Base-by-base conservation (phyloP, 768 basidiomycete species). In the Russula vinacea region DNA sequence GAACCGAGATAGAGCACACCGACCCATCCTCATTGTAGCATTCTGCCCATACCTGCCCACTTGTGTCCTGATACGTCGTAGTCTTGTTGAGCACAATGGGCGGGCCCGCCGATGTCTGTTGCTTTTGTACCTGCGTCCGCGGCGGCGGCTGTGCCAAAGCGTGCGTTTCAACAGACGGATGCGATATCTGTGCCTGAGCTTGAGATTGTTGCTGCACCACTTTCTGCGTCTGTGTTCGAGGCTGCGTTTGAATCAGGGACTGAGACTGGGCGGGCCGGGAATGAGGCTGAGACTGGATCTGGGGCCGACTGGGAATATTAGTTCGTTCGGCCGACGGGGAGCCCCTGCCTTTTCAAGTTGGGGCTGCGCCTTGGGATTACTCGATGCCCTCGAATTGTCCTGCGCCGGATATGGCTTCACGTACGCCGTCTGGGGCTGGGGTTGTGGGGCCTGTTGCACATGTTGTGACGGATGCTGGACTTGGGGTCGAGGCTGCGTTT, bases 31-130 rank as follows among this genome's bases (percentile, higher is more conserved):
- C 83, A 0, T 86, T 85, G 71, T 93, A 93, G 74, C 93, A 94
- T 68, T 85, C 82, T 7, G 89, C 91, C 91, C 91, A 93, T 0
- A 88, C 89, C 71, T 92, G 90, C 24, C 87, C 90, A 66, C 90
- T 91, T 59, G 85, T 82, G 72, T 94, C 91, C 17, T 84, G 75
- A 69, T 94, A 94, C 24, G 84, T 84, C 55, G 78, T 76, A 33
- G 78, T 80, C 5, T 89, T 87, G 67, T 91, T 83, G 70, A 81
- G 92, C 11, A 76, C 73, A 60, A 77, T 84, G 14, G 83, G 83
- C 11, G 82, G 82, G 24, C 80, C 80, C 16, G 68, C 60, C 35
- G 62, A 33, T 11, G 45, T 67, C 40, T 67, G 68, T 5, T 71
- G 61, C 39, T 71, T 81, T 17, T 84, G 83, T 22, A 81, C 79